Base-by-base conservation (phyloP, 805 yeast species). In the Barnettozyma siamensis region DNA sequence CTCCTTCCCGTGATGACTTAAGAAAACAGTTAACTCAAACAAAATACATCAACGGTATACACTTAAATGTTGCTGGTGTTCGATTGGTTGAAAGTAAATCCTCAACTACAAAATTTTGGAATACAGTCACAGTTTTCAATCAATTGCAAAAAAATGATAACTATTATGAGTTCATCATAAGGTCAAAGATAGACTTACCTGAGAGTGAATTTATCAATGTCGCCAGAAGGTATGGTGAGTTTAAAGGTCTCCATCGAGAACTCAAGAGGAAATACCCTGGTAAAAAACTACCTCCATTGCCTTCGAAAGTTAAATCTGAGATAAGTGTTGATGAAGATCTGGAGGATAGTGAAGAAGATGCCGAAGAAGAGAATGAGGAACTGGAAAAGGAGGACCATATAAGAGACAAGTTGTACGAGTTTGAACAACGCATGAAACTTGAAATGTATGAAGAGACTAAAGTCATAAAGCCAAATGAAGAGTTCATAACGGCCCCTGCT, bases 41-140 rank as follows among this genome's bases (percentile, higher is more conserved):
- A 24, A 43, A 53, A 4, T 65, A 51, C 42, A 53, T 70, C 31
- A 80, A 83, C 54, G 85, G 87, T 3, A 58, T 77, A 46, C 76
- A 70, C 43, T 54, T 86, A 16, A 83, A 85, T 46, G 76, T 88
- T 10, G 72, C 77, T 21, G 88, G 93, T 2, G 95, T 83, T 0
- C 57, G 78, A 6, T 47, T 52, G 24, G 51, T 57, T 31, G 47
- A 54, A 40, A 66, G 62, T 38, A 30, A 33, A 4, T 13, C 42
- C 45, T 52, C 43, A 50, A 45, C 56, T 50, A 35, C 49, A 50
- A 38, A 49, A 43, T 50, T 38, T 48, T 62, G 43, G 65, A 65
- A 43, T 57, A 57, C 35, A 15, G 21, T 46, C 8, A 38, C 45
- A 3, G 16, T 42, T 33, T 34, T 40, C 11, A 47, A 46, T 29